Percentiles rank a stretch among this genome's conserved stretches.
Conservation (phyloP, 1,284 basidiomycete genomes). For the Rhodotorula glutinis region DNA sequence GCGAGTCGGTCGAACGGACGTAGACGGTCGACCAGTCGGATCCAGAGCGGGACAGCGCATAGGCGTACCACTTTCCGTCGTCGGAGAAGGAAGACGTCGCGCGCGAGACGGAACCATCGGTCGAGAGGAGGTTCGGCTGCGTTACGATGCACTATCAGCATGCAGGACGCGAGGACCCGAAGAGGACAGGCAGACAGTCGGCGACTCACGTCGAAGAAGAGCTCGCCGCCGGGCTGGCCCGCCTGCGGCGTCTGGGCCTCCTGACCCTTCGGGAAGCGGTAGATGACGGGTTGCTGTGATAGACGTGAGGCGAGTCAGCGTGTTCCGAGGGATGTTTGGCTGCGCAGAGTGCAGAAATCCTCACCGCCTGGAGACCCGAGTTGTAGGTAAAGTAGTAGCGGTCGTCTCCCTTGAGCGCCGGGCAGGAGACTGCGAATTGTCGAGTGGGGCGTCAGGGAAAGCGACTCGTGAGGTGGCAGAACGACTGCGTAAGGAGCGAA, state of each 20-base stretch:
- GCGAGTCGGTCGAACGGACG: constrained; percentile 61
- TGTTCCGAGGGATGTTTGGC: constrained; percentile 55
- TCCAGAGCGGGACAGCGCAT: constrained; percentile 70
- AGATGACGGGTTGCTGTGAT: constrained; percentile 55
- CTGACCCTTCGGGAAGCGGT: constrained; percentile 61
- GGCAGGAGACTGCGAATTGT: constrained; percentile 46
- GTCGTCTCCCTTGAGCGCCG: constrained; percentile 60
- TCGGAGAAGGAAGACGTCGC: constrained; percentile 61
- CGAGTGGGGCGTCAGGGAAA: not conserved
- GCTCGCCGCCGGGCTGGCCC: constrained; percentile 55
- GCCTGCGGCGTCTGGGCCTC: constrained; percentile 56
- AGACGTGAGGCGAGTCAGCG: not conserved
- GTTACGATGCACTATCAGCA: constrained; percentile 40
- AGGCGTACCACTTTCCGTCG: constrained; percentile 68
- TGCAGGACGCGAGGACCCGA: not conserved
- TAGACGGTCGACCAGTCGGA: constrained; percentile 61
- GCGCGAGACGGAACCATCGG: constrained; percentile 70
- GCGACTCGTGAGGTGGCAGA: no score
- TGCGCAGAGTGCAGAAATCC: not conserved
- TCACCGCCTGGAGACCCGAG: constrained; percentile 36
- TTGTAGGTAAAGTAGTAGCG: constrained; percentile 61
- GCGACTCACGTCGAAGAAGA: constrained; percentile 66
- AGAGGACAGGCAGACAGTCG: no score
- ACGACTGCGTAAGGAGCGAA: no score
- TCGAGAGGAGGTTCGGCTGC: constrained; percentile 63